Conservation (phyloP, 768 basidiomycete genomes). For the Lactarius vividus region DNA sequence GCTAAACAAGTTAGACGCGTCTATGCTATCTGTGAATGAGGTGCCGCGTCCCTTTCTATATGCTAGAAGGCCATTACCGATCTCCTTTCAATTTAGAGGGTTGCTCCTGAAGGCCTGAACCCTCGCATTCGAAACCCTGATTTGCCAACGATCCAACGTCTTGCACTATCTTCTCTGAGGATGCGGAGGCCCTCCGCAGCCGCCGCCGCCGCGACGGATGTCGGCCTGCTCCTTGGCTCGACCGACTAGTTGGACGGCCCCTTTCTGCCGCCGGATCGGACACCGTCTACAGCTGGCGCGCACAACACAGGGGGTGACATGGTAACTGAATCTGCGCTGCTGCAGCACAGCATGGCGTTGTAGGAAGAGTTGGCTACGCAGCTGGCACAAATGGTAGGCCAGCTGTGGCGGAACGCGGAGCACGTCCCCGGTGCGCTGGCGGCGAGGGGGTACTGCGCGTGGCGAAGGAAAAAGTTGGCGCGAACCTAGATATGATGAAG, state of each 20-base stretch:
- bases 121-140: slow-evolving; percentile 40
- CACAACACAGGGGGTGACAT: neutral
- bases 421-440: slow-evolving; percentile 33
- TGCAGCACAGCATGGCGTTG: slow-evolving; percentile 34
- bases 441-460: too few relatives aligned
- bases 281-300: neutral
- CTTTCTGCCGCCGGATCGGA: slow-evolving; percentile 29
- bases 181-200: neutral
- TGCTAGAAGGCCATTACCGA: neutral
- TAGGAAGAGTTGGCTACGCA: slow-evolving; percentile 75
- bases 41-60: slow-evolving; percentile 38
- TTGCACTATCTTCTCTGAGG: slow-evolving; percentile 11
- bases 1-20: slow-evolving; percentile 54
- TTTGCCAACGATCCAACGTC: neutral
- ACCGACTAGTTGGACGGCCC: slow-evolving; percentile 31
- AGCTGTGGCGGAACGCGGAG: slow-evolving; percentile 42
- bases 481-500: slow-evolving; percentile 30
- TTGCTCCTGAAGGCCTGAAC: slow-evolving; percentile 35
- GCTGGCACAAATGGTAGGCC: slow-evolving; percentile 81
- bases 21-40: slow-evolving; percentile 51
- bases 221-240: slow-evolving; percentile 15
- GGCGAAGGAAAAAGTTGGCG: slow-evolving; percentile 62
- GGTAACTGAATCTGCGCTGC: too few relatives aligned
- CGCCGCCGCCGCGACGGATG: neutral
- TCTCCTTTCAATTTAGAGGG: slow-evolving; percentile 36